phyloP scores from a whole-genome alignment of 179 eudicot species.

The Beta macrorhiza region DNA sequence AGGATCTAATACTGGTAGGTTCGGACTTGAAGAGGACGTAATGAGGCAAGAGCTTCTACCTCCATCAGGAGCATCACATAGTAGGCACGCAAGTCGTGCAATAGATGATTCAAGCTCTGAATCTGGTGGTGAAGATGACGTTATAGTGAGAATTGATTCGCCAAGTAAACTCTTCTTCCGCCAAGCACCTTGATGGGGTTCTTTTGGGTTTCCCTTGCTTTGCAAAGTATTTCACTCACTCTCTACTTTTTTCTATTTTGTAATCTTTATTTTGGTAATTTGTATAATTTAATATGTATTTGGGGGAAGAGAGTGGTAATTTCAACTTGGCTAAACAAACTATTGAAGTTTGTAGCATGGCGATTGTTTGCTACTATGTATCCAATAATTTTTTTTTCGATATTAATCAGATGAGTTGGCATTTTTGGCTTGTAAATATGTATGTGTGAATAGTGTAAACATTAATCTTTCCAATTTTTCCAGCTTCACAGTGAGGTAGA shows the following conservation, averaged over 20 bases:
- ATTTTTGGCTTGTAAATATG: background rate
- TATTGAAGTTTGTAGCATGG: background rate
- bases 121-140: conserved; percentile 73
- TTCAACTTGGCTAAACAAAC: background rate
- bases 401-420: background rate
- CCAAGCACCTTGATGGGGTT: conserved; percentile 38
- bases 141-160: conserved; percentile 71
- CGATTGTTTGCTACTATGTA: background rate
- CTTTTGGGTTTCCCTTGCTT: background rate
- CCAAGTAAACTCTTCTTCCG: conserved; percentile 69
- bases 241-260: background rate
- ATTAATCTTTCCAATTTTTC: background rate
- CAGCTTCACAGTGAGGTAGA: background rate
- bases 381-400: background rate
- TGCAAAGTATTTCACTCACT: too few relatives aligned
- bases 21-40: conserved; percentile 30
- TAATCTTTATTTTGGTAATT: background rate
- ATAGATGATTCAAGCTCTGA: conserved; percentile 62
- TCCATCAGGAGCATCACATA: conserved; percentile 4
- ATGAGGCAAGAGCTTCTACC: conserved; percentile 19
- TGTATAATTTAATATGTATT: background rate
- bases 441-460: background rate
- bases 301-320: background rate
- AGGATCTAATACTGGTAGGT: conserved; percentile 54
- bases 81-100: conserved; percentile 26